Percentiles rank a stretch among this genome's conserved stretches.
Conservation (phyloP, 2,329 filamentous ascomycete genomes). For the Talaromyces marneffei region DNA sequence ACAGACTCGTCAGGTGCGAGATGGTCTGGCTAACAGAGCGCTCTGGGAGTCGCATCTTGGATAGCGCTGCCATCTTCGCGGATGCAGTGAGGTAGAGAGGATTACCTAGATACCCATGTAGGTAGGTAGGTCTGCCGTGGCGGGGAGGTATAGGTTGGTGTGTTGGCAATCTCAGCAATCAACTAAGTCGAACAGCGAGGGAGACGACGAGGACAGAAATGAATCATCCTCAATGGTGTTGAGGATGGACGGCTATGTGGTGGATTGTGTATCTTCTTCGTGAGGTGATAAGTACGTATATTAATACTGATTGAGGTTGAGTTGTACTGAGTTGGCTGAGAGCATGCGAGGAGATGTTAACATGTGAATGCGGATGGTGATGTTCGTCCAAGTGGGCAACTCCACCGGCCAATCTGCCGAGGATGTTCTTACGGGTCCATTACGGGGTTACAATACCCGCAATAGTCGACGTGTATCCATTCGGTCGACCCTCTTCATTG, state of each 20-base stretch:
- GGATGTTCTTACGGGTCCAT: constrained; percentile 6
- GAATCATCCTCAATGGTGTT: background rate
- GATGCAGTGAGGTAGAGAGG: background rate
- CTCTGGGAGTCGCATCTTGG: constrained; percentile 62
- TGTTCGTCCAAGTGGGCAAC: background rate
- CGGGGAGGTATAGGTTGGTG: background rate
- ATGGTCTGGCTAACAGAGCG: constrained; percentile 61
- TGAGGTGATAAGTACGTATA: background rate
- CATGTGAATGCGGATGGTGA: constrained; percentile 5
- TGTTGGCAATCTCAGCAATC: background rate
- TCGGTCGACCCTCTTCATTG: too few species aligned
- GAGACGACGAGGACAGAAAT: background rate
- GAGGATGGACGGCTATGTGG: background rate
- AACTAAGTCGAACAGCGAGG: background rate
- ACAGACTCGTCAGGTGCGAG: constrained; percentile 62
- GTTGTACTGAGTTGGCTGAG: background rate
- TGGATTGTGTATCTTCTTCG: background rate
- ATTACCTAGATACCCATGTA: constrained; percentile 2
- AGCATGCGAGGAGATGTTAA: background rate
- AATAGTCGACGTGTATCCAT: background rate
- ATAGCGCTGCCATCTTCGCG: constrained; percentile 63
- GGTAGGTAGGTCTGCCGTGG: background rate
- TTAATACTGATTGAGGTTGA: background rate
- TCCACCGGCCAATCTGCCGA: background rate
- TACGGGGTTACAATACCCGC: background rate